A percentile compares a stretch with the other conserved stretches of the same genome.
Conservation (phyloP, 345 rosid species). For the Pistacia vera region DNA sequence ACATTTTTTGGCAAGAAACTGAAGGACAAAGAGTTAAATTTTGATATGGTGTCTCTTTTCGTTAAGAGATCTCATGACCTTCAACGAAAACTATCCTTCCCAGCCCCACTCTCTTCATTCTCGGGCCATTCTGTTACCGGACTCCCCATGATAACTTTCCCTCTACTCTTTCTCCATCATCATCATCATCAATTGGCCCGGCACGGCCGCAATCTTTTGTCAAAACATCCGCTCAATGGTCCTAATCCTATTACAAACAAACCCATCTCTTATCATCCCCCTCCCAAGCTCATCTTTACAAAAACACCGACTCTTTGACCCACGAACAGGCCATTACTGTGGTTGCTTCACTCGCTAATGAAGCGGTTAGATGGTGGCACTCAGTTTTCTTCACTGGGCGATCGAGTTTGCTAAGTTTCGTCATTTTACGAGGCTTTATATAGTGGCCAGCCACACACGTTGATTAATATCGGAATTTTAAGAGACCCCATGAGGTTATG, state of each 20-base stretch:
- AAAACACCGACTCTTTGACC: too few species aligned
- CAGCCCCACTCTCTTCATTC: slow-evolving; percentile 5
- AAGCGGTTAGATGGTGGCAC: slow-evolving; percentile 87
- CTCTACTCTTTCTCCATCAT: slow-evolving; percentile 12
- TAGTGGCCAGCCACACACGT: slow-evolving; percentile 62
- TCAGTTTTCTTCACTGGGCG: slow-evolving; percentile 80
- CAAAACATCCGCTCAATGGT: slow-evolving; percentile 58
- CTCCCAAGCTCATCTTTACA: too few species aligned
- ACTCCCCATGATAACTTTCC: slow-evolving; percentile 5
- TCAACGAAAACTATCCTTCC: slow-evolving; percentile 21
- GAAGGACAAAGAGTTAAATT: too few species aligned
- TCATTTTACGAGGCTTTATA: slow-evolving; percentile 78
- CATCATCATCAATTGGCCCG: background rate
- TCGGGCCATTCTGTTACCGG: slow-evolving; percentile 23
- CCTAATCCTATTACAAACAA: too few species aligned
- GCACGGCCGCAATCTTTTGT: slow-evolving; percentile 47
- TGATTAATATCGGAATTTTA: slow-evolving; percentile 57
- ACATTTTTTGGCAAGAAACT: too few species aligned
- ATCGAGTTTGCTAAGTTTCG: slow-evolving; percentile 56
- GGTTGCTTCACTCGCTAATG: too few species aligned
- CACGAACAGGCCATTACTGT: too few species aligned
- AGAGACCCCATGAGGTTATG: slow-evolving; percentile 70
- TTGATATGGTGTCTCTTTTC: slow-evolving; percentile 37
- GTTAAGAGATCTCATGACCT: slow-evolving; percentile 32
- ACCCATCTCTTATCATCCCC: too few species aligned